Conservation (phyloP, 768 basidiomycete genomes). For the Brasilioporus rufonigricans region DNA sequence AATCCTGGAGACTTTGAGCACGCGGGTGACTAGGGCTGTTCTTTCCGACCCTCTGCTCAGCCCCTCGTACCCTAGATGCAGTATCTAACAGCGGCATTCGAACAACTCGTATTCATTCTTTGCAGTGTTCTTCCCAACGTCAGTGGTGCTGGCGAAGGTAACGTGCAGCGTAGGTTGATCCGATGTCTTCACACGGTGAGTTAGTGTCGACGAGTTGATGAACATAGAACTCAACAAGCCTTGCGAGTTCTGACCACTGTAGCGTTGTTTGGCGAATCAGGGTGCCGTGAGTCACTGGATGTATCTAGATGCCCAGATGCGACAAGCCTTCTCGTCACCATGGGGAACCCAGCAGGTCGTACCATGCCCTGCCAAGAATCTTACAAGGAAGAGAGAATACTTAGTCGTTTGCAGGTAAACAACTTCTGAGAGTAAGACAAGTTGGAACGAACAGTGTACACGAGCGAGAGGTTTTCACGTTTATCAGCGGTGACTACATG, state of each 20-base stretch:
- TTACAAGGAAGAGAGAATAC: no score
- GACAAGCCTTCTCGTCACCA: no score
- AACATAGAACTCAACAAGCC: conserved; percentile 17
- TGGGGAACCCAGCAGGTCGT: no score
- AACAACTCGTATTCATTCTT: conserved; percentile 20
- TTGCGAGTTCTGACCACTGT: background rate
- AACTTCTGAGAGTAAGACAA: no score
- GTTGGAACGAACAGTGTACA: no score
- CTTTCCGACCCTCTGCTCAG: conserved; percentile 17
- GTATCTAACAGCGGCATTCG: conserved; percentile 6
- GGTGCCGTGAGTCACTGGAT: background rate
- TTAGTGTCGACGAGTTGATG: background rate
- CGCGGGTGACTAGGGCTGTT: background rate
- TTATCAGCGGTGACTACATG: background rate
- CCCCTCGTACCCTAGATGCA: conserved; percentile 27
- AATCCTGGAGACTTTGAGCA: background rate
- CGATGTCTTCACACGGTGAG: background rate
- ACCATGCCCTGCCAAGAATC: no score
- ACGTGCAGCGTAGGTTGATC: conserved; percentile 9
- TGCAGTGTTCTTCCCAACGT: conserved; percentile 28
- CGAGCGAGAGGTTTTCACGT: no score
- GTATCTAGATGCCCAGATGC: background rate
- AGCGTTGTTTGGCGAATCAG: no score
- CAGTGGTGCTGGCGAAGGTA: conserved; percentile 22
- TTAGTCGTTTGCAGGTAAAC: no score